Evolutionary conservation across 2,329 filamentous ascomycete species (phyloP).

Genomic region (Chrysoporthe cubensis): DNA sequence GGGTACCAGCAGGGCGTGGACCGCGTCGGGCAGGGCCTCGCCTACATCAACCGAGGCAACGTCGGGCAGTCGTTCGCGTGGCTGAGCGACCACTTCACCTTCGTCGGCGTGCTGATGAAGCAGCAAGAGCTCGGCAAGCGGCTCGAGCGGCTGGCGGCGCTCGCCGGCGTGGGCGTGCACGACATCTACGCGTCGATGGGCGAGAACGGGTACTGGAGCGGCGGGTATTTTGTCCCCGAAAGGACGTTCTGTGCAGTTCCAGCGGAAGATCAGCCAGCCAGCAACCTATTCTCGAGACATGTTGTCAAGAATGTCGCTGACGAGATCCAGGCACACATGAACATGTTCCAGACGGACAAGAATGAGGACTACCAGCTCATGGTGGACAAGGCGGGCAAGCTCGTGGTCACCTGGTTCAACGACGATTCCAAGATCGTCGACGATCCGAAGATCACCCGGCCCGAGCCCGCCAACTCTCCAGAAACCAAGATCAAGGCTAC

Average conservation of each 20-base stretch:
- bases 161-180: constrained; percentile 69
- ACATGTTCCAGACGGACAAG: constrained; percentile 64
- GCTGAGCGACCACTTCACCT: constrained; percentile 82
- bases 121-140: constrained; percentile 72
- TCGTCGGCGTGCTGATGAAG: constrained; percentile 78
- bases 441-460: constrained; percentile 39
- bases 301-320: constrained; percentile 69
- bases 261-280: constrained; percentile 49
- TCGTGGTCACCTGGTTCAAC: constrained; percentile 61
- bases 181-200: constrained; percentile 81
- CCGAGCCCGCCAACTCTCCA: constrained; percentile 30
- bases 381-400: constrained; percentile 60
- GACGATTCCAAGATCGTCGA: constrained; percentile 50
- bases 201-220: constrained; percentile 67
- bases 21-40: constrained; percentile 55
- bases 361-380: constrained; percentile 69
- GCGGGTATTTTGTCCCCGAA: constrained; percentile 64
- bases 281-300: constrained; percentile 51
- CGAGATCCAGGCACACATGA: constrained; percentile 74
- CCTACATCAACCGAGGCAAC: constrained; percentile 61
- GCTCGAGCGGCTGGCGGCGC: constrained; percentile 62
- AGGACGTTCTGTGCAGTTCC: constrained; percentile 78
- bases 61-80: constrained; percentile 74
- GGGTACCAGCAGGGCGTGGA: constrained; percentile 55
- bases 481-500: constrained; percentile 36